Evolutionary conservation across 805 yeast genomes (phyloP).

Genomic region (Zygoascus flipseniorum): DNA sequence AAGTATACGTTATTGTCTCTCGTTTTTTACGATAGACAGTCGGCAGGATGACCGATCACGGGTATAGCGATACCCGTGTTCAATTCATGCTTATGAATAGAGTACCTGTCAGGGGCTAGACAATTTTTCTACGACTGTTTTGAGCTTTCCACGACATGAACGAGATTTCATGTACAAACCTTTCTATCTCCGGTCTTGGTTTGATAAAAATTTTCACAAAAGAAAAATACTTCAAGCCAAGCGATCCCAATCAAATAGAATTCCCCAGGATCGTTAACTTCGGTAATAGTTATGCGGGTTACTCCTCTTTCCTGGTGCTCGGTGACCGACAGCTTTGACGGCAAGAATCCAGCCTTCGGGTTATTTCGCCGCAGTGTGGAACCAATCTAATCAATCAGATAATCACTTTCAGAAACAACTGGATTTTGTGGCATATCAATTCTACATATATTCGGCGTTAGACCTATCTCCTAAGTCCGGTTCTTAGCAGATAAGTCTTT

Average conservation of each 20-base stretch:
- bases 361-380: too few species aligned
- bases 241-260: constrained; percentile 64
- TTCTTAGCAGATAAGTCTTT: too few species aligned
- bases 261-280: constrained; percentile 8
- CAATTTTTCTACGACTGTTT: constrained; percentile 87
- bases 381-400: too few species aligned
- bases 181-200: constrained; percentile 79
- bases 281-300: neutral
- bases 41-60: constrained; percentile 73
- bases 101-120: constrained; percentile 95
- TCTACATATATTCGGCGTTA: too few species aligned
- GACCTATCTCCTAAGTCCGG: too few species aligned
- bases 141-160: constrained; percentile 75
- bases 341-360: too few species aligned
- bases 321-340: too few species aligned
- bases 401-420: too few species aligned
- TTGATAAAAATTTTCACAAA: constrained; percentile 97
- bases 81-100: constrained; percentile 98
- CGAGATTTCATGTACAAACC: constrained; percentile 77
- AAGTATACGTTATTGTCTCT: constrained; percentile 92
- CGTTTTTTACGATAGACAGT: constrained; percentile 81
- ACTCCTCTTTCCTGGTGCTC: too few species aligned
- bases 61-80: constrained; percentile 76
- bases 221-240: constrained; percentile 89
- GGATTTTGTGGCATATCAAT: too few species aligned